Base-by-base conservation (phyloP, 169 alveolate species). In the Nephromyces sp. region DNA sequence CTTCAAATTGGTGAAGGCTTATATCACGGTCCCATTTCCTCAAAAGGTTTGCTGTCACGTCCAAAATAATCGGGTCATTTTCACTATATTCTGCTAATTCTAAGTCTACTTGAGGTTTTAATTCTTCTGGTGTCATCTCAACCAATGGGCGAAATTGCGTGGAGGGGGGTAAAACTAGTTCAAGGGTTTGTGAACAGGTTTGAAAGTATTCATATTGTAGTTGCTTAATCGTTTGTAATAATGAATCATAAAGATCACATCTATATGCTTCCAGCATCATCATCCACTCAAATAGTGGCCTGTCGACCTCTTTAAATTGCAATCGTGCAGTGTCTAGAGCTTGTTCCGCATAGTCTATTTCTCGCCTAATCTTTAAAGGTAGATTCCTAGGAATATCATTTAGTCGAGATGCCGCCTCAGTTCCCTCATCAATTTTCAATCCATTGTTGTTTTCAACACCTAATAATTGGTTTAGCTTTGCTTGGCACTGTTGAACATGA, bases 131-230 rank as follows among this genome's bases (percentile, higher is more conserved):
- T 3, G 84, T 77, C 87, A 81, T 81, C 22, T 81, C 87, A n/a
- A 77, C 80, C 87, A 81, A 73, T 15, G 87, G 87, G 0, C 87
- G 70, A 64, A 81, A 81, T 51, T 72, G 83, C 87, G 78, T 81
- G 21, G 80, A 29, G 27, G 32, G 51, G 6, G 87, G 87, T 24
- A 81, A 71, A 6, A 74, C 84, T 25, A 35, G 64, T 30, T 68
- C 34, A 29, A 77, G 53, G 6, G 81, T 78, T 29, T 81, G 87
- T 0, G 87, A 82, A 22, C 81, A 66, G 8, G 66, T 29, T 6
- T 84, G 82, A 68, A 77, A 77, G 78, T 77, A 77, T 65, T 81
- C 87, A 53, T 81, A 81, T 71, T 81, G 84, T 3, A 81, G 76
- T 69, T 81, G 78, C 67, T 74, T 78, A 53, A 78, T 30, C 1